Base-by-base conservation (phyloP, 2,329 filamentous ascomycete species). In the Anthostomella pinea region DNA sequence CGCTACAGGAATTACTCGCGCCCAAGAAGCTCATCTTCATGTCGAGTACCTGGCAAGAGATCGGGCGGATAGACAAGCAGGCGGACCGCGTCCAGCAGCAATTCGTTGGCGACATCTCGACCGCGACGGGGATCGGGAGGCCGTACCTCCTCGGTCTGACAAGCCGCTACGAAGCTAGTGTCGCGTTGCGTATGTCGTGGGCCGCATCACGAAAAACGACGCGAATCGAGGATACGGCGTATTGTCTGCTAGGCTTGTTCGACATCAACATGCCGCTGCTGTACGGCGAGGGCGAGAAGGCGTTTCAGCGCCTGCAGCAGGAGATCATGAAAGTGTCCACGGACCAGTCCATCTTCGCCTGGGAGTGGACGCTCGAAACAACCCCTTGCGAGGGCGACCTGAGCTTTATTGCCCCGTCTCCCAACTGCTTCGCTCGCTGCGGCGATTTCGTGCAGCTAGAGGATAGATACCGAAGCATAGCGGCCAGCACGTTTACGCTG, bases 131-230 rank as follows among this genome's bases (percentile, higher is more conserved):
- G 9, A 33, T 38, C 19, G 17, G n/a, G 11, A 3, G 4, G 8
- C 9, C 29, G 15, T 19, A 19, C 20, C 17, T 31, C 11, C 17
- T 22, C 7, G 29, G 29, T 3, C 9, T 20, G 16, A 19, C 5
- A 20, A 31, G 29, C 14, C 25, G 25, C 7, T 14, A n/a, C 25
- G 25, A 27, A 15, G 25, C 25, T 6, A 27, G 45, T 32, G 29
- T 53, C 14, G 47, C 53, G 3, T 18, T 35, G 14, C 39, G 41
- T 29, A 57, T 56, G 54, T 49, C 43, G 7, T 56, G 51, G 53
- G 52, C 46, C 11, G 33, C 51, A 5, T 27, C 24, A 8, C 23
- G 53, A 21, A 6, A 41, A 24, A 51, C 42, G 8, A 53, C 39
- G 1, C 35, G 45, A 13, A 6, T 23, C 43, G 38, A 53, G 27